Evolutionary conservation across 208 protist genomes (phyloP).

Genomic region (Wallacemonas rigidus): DNA sequence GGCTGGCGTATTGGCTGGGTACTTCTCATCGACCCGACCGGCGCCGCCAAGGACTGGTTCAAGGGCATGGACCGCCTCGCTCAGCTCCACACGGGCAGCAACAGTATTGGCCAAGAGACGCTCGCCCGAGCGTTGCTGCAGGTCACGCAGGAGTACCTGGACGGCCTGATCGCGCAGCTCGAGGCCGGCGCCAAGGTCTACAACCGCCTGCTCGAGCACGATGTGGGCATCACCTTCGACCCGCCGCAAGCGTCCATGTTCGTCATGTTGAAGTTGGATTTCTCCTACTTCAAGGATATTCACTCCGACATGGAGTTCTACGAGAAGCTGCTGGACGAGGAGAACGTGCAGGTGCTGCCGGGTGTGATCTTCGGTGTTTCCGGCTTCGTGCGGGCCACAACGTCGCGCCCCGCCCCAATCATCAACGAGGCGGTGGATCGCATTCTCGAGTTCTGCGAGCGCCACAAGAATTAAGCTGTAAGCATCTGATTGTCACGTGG

Average conservation of each 20-base stretch:
- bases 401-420: slow-evolving; percentile 44
- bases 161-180: slow-evolving; percentile 32
- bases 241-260: slow-evolving; percentile 80
- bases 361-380: slow-evolving; percentile 62
- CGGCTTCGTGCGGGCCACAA: slow-evolving; percentile 73
- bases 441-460: slow-evolving; percentile 54
- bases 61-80: slow-evolving; percentile 37
- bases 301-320: slow-evolving; percentile 72
- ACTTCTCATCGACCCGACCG: slow-evolving; percentile 50
- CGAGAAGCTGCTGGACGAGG: slow-evolving; percentile 52
- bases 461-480: slow-evolving; percentile 20
- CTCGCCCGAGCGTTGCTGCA: slow-evolving; percentile 60
- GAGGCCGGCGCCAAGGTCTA: slow-evolving; percentile 57
- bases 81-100: slow-evolving; percentile 68
- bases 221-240: slow-evolving; percentile 59
- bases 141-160: slow-evolving; percentile 42
- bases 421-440: slow-evolving; percentile 60
- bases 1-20: slow-evolving; percentile 89
- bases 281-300: slow-evolving; percentile 57
- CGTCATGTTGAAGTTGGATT: slow-evolving; percentile 80
- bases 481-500: not conserved
- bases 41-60: slow-evolving; percentile 17
- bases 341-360: slow-evolving; percentile 70
- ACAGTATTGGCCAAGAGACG: slow-evolving; percentile 68
- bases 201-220: slow-evolving; percentile 31